phyloP scores from a whole-genome alignment of 148 eudicot species.

The Persicaria maculosa region DNA sequence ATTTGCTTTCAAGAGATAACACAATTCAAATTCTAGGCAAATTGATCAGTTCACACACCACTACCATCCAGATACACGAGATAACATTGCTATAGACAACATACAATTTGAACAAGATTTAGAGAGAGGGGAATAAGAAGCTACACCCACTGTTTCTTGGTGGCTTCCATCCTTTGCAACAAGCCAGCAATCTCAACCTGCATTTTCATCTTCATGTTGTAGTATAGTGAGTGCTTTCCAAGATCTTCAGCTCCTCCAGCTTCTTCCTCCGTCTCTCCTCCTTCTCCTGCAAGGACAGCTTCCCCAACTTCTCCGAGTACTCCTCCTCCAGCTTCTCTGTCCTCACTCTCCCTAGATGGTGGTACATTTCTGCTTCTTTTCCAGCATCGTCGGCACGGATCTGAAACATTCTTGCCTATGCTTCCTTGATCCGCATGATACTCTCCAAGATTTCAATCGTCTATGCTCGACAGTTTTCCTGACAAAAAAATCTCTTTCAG shows the following conservation, averaged over 20 bases:
- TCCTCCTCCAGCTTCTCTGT: constrained; percentile 64
- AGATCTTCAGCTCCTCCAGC: constrained; percentile 58
- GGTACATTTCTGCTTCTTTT: constrained; percentile 55
- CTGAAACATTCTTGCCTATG: constrained; percentile 76
- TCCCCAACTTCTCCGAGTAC: constrained; percentile 54
- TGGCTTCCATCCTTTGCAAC: constrained; percentile 83
- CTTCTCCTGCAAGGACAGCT: constrained; percentile 55
- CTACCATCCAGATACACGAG: neutral
- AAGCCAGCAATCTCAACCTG: constrained; percentile 72
- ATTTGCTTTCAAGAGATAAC: neutral
- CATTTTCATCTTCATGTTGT: constrained; percentile 77
- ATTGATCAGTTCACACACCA: constrained; percentile 4
- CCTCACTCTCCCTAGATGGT: constrained; percentile 34
- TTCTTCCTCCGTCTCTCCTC: constrained; percentile 63
- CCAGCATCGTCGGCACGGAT: constrained; percentile 74
- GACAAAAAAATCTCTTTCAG: neutral
- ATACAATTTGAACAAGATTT: neutral
- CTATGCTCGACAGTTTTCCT: constrained; percentile 25
- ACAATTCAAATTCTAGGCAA: neutral
- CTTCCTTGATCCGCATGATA: constrained; percentile 61
- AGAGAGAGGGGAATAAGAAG: neutral
- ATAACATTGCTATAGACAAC: neutral
- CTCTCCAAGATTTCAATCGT: constrained; percentile 61
- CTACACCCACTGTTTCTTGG: constrained; percentile 64
- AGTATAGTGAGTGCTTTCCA: constrained; percentile 61